phyloP scores from a whole-genome alignment of 2,329 filamentous ascomycete species.

The Cercospora citrullina region DNA sequence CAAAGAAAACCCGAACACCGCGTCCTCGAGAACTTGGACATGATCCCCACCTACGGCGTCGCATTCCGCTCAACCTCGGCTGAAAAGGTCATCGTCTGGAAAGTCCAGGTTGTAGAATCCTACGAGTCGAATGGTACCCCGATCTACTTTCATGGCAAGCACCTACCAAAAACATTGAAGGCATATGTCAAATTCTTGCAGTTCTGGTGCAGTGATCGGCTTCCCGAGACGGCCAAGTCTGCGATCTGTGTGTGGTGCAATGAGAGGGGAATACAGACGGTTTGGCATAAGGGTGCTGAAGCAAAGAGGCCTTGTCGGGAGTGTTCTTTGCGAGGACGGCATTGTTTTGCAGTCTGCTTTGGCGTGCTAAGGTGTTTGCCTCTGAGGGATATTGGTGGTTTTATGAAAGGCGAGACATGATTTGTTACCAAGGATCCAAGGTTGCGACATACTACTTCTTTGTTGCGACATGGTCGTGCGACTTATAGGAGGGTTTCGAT shows the following conservation, averaged over 20 bases:
- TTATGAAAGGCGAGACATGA: slow-evolving; percentile 6
- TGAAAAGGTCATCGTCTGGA: slow-evolving; percentile 7
- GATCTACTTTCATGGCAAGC: slow-evolving; percentile 5
- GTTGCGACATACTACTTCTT: background rate
- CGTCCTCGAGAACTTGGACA: background rate
- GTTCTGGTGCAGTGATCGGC: slow-evolving; percentile 8
- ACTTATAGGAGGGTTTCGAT: background rate
- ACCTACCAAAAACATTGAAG: slow-evolving; percentile 8
- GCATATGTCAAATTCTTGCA: slow-evolving; percentile 12
- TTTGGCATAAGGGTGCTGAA: slow-evolving; percentile 7
- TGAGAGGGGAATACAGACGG: background rate
- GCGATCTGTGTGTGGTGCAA: slow-evolving; percentile 7
- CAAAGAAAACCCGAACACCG: background rate
- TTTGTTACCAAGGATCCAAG: background rate
- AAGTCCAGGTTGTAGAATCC: slow-evolving; percentile 4
- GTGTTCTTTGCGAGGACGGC: slow-evolving; percentile 5
- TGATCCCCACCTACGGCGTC: slow-evolving; percentile 8
- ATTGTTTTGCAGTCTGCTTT: slow-evolving; percentile 4
- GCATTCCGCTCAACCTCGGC: background rate
- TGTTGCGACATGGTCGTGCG: background rate
- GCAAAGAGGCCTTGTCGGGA: slow-evolving; percentile 5
- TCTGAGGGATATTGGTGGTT: background rate
- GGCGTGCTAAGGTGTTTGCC: slow-evolving; percentile 5
- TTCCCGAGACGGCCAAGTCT: background rate
- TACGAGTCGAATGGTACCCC: slow-evolving; percentile 7